Evolutionary conservation across 2,329 filamentous ascomycete genomes (phyloP), one percentile per base, ranked within the genome.

Genomic region (Aspergillus bombycis): DNA sequence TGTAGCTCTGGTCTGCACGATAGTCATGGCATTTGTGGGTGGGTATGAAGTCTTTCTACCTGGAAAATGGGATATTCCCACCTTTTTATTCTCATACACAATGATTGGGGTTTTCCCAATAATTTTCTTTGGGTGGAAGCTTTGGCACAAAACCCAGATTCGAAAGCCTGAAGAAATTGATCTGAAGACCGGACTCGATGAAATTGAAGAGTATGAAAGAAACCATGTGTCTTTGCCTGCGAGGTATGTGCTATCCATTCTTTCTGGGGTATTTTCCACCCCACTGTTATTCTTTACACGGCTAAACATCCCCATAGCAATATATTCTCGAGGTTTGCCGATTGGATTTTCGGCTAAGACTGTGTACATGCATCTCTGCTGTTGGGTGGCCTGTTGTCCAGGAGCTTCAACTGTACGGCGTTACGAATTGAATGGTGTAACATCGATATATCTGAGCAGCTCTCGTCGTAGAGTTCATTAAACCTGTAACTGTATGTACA

Each of bases 41-140:
- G 91, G 91, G 0, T 94, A 93, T 66, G 85, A 88, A 0, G 90
- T 94, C 1, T 95, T 94, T 70, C 74, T 94, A 53, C 88, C 89
- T 0, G 83, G 82, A 3, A 83, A 84, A 5, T 94, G 90, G 91
- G 83, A 87, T 63, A 73, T 90, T 0, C 84, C 89, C 8, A 87
- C 85, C 8, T 95, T 94, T 74, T 76, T 94, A 32, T 92, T 93
- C 76, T 90, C 88, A 77, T 94, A 94, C 75, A 87, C 88, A 56
- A 92, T 92, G 84, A 85, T 94, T 57, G 85, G 85, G 6, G 78
- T 93, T 2, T 92, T 91, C 72, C 91, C 90, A 0, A 67, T 88
- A 0, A 78, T 94, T 2, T 94, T 86, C 73, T 48, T 89, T 3
- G 86, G 85, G 7, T 94, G 90, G 88, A 95, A 94, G 76, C 34